Conservation (phyloP, 768 basidiomycete species). For the Megacollybia marginata region DNA sequence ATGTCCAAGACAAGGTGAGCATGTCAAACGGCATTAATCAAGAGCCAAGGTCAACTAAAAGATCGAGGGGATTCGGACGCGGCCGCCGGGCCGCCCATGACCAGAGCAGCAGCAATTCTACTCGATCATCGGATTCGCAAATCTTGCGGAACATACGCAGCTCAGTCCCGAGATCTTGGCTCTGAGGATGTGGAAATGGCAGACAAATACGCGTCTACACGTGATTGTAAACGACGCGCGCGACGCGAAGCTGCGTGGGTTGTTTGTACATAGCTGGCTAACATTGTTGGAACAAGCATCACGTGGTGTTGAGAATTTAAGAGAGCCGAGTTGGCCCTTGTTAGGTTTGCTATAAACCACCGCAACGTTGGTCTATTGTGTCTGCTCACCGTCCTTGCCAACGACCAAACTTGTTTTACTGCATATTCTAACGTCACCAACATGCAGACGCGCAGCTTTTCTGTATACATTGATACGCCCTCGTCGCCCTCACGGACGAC, state of each 20-base stretch:
- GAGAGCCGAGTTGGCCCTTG: not conserved
- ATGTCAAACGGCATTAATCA: no score
- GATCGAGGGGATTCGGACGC: no score
- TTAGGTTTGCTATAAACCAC: not conserved
- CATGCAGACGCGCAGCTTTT: slow-evolving; percentile 55
- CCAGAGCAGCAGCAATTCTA: no score
- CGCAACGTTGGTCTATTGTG: slow-evolving; percentile 8
- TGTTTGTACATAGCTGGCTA: not conserved
- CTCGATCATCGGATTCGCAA: no score
- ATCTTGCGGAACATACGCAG: no score
- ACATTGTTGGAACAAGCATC: not conserved
- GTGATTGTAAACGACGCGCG: no score
- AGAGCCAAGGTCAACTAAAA: no score
- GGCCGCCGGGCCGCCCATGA: no score
- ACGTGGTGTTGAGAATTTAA: not conserved
- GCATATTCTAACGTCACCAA: slow-evolving; percentile 19
- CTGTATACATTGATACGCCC: slow-evolving; percentile 56
- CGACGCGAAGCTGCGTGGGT: not conserved
- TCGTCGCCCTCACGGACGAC: slow-evolving; percentile 25
- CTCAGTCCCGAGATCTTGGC: no score
- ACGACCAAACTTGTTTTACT: not conserved
- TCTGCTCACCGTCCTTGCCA: slow-evolving; percentile 23
- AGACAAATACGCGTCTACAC: no score
- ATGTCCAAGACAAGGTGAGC: no score
- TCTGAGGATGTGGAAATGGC: no score